These are phyloP conservation scores for Mycoemilia scoparia DNA, from an alignment of 192 early-diverging fungal species.

Conservation along the genomic window DNA sequence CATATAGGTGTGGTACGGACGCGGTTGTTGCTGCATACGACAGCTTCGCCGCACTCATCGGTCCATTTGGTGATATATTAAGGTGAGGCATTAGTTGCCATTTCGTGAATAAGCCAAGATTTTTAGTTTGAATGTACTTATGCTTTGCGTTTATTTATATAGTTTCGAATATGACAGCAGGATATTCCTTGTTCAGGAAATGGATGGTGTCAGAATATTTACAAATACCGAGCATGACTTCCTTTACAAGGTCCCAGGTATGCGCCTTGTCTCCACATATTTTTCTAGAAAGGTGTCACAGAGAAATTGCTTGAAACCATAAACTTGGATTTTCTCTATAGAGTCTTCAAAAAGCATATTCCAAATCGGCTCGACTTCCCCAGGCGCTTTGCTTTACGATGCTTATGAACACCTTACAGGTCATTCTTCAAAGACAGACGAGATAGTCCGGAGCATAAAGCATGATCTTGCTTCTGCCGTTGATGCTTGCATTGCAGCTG, in stretches of 20 bases:
- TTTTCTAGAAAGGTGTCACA: constrained; percentile 2
- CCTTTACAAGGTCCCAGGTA: constrained; percentile 73
- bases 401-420: constrained; percentile 52
- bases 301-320: constrained; percentile 1
- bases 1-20: constrained; percentile 80
- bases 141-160: too few species aligned
- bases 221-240: constrained; percentile 69
- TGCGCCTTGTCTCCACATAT: too few species aligned
- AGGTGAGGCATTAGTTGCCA: neutral
- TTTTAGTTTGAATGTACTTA: constrained; percentile 5
- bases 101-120: neutral
- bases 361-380: constrained; percentile 83
- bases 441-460: constrained; percentile 78
- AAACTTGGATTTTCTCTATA: neutral
- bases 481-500: constrained; percentile 80
- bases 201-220: constrained; percentile 84
- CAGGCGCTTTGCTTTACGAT: constrained; percentile 84
- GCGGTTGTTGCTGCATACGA: constrained; percentile 78
- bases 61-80: constrained; percentile 68
- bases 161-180: constrained; percentile 51
- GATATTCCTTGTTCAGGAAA: constrained; percentile 71
- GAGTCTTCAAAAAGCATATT: constrained; percentile 41
- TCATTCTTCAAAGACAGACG: constrained; percentile 69
- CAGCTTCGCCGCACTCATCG: constrained; percentile 68
- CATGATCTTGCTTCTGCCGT: constrained; percentile 69